Conservation (phyloP, 1,284 basidiomycete genomes). For the Caloboletus firmus region DNA sequence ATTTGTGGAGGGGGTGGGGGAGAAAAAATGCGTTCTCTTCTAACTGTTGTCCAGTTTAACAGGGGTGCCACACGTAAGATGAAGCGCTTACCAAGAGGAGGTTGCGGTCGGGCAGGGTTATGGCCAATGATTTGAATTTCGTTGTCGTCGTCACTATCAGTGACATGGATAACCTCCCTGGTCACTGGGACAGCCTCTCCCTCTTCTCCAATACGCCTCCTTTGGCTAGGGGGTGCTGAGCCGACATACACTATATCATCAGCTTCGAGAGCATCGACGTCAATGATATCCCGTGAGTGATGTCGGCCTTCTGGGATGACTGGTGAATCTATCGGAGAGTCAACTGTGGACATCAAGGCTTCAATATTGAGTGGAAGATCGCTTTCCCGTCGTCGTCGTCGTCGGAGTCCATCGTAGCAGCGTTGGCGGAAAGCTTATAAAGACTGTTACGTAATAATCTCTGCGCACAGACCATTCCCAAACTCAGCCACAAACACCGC, state of each 20-base stretch:
- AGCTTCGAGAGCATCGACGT: constrained; percentile 40
- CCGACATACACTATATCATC: constrained; percentile 28
- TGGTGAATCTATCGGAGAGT: constrained; percentile 6
- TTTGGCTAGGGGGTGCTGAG: constrained; percentile 29
- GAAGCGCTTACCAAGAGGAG: constrained; percentile 22
- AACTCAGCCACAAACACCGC: constrained; percentile 27
- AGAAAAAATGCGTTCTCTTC: constrained; percentile 39
- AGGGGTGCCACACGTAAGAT: not conserved
- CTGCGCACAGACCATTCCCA: constrained; percentile 34
- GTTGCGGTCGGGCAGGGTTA: constrained; percentile 19
- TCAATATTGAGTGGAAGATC: not conserved
- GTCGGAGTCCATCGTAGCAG: constrained; percentile 13
- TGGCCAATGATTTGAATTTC: constrained; percentile 30
- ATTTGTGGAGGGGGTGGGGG: constrained; percentile 44
- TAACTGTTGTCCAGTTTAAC: constrained; percentile 5
- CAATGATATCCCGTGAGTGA: constrained; percentile 37
- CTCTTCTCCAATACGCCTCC: constrained; percentile 26
- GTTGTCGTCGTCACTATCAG: constrained; percentile 47
- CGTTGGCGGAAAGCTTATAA: constrained; percentile 16
- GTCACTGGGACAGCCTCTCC: constrained; percentile 15
- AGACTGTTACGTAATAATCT: constrained; percentile 26
- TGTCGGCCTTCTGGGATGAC: constrained; percentile 16
- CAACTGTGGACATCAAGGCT: constrained; percentile 25
- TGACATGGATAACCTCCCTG: constrained; percentile 36
- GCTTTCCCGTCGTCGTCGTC: constrained; percentile 20